Base-by-base conservation (phyloP, 1,284 basidiomycete genomes). In the Ceratobasidium sp. region DNA sequence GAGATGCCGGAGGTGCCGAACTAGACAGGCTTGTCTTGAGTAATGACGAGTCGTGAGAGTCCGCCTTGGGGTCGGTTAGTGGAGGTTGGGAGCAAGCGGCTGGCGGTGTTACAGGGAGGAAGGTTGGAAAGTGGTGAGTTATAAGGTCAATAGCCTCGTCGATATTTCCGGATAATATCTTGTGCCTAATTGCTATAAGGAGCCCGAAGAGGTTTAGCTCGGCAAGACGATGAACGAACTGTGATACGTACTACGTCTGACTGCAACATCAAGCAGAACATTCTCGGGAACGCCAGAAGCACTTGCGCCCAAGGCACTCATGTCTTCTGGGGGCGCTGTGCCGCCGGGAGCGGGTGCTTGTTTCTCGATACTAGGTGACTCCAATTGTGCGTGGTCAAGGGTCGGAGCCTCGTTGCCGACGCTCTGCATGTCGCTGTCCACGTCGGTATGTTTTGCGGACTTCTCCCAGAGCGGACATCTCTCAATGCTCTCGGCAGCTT, bases 21-120 rank as follows among this genome's bases (percentile, higher is more conserved):
- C 41, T 30, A 11, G 41, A 41, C 21, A 41, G 7, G 14, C 14
- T 55, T 43, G 28, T 13, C 7, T 13, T 57, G 26, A 38, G 21
- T 43, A 43, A 26, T 46, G 64, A 69, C 23, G 52, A 38, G 18
- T 55, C 64, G 64, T 69, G 64, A 32, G 64, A 69, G 52, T 52
- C 38, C 11, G 50, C 30, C 26, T 44, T 50, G 23, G 41, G 2
- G 9, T 69, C 32, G 52, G 64, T n/a, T 43, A 14, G 13, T 35
- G 64, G 26, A 32, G 38, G 30, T 5, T 21, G 52, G 26, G 18
- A 14, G 28, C 50, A 23, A 28, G 5, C 28, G 21, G 14, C 28
- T 30, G 64, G 47, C 21, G 52, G 30, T 9, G 35, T 32, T 26
- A 57, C 38, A 18, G 64, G 64, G 26, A 69, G 38, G 52, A 69